phyloP scores from a whole-genome alignment of 2,329 filamentous ascomycete species.

The Colletotrichum trifolii region DNA sequence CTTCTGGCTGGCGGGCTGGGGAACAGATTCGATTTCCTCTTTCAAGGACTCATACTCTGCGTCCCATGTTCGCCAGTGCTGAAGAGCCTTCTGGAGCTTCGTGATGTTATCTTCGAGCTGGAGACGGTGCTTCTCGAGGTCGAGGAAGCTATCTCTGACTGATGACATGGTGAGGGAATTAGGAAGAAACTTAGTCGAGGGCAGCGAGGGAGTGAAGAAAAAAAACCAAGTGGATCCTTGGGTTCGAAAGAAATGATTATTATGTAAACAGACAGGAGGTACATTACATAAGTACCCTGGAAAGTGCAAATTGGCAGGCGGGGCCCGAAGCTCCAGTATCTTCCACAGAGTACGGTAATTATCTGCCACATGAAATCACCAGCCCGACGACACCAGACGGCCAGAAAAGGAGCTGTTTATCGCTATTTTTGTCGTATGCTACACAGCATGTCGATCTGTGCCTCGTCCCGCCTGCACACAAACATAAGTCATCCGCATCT shows the following conservation, averaged over 20 bases:
- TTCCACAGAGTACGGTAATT: background rate
- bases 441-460: too few relatives aligned
- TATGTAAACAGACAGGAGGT: constrained; percentile 14
- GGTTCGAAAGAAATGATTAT: constrained; percentile 22
- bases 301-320: background rate
- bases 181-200: background rate
- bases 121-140: constrained; percentile 79
- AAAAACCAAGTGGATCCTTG: constrained; percentile 22
- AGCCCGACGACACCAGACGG: too few relatives aligned
- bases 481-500: too few relatives aligned
- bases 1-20: constrained; percentile 58
- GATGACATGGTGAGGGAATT: constrained; percentile 49
- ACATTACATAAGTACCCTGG: constrained; percentile 22
- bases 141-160: constrained; percentile 65
- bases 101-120: constrained; percentile 80
- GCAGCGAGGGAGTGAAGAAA: constrained; percentile 2
- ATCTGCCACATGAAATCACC: too few relatives aligned
- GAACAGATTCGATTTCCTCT: constrained; percentile 76
- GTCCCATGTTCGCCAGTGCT: constrained; percentile 92
- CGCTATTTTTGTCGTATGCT: too few relatives aligned
- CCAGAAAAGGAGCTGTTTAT: too few relatives aligned
- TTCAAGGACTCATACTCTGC: constrained; percentile 91
- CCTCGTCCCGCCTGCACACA: too few relatives aligned
- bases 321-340: background rate
- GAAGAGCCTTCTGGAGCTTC: constrained; percentile 79